phyloP scores from a whole-genome alignment of 2,329 filamentous ascomycete genomes.

The Penicillium expansum region DNA sequence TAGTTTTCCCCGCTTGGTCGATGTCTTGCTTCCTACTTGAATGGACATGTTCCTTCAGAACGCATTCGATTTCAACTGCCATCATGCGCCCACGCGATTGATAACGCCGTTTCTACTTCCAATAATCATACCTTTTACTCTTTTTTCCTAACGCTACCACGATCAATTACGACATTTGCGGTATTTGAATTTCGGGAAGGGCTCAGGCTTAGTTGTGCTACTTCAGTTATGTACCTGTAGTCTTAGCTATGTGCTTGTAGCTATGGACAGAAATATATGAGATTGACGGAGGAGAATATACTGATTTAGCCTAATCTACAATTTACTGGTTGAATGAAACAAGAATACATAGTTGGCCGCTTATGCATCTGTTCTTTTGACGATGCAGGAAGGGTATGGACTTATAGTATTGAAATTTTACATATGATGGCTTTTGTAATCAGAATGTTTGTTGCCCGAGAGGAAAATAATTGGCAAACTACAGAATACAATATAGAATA shows the following conservation, averaged over 20 bases:
- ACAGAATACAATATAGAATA: neutral
- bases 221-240: neutral
- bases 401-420: neutral
- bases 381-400: neutral
- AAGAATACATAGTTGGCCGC: neutral
- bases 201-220: neutral
- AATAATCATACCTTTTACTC: neutral
- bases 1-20: conserved; percentile 5
- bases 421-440: neutral
- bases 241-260: neutral
- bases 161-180: neutral
- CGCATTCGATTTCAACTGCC: neutral
- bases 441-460: neutral
- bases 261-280: neutral
- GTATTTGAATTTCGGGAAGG: neutral
- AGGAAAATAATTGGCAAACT: neutral
- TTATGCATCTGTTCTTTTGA: neutral
- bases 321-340: neutral
- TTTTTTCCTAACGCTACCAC: neutral
- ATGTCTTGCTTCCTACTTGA: neutral
- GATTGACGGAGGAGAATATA: neutral
- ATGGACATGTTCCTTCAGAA: neutral
- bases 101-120: neutral
- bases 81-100: neutral
- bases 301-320: neutral